phyloP scores from a whole-genome alignment of 116 monocot species.

The Zostera marina region DNA sequence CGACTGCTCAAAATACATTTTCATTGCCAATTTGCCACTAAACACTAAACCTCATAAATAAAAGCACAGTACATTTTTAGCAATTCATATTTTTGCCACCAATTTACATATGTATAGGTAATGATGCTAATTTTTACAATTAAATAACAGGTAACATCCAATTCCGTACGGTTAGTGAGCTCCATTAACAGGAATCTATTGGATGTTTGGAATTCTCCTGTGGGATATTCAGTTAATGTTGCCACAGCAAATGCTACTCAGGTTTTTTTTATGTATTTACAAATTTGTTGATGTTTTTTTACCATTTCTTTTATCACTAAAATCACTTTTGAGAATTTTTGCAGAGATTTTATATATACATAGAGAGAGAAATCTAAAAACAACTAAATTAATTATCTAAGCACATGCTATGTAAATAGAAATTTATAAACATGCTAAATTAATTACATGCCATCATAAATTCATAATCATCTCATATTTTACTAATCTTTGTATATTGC shows the following conservation, averaged over 20 bases:
- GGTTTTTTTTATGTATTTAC: constrained; percentile 19
- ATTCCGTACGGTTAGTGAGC: constrained; percentile 71
- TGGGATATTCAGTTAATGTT: constrained; percentile 92
- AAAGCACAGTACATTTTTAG: background rate
- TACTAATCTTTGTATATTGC: too few species aligned
- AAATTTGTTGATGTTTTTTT: background rate
- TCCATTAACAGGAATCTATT: constrained; percentile 60
- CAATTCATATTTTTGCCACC: background rate
- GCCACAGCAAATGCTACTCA: constrained; percentile 91
- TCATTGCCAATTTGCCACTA: too few species aligned
- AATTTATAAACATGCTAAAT: too few species aligned
- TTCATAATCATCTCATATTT: too few species aligned
- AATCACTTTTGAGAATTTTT: too few species aligned
- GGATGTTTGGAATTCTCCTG: constrained; percentile 75
- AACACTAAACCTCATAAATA: too few species aligned
- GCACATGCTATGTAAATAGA: too few species aligned
- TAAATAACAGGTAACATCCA: constrained; percentile 55
- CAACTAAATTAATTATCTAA: too few species aligned
- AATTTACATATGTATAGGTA: background rate
- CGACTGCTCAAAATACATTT: too few species aligned
- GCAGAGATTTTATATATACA: too few species aligned
- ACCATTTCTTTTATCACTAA: background rate
- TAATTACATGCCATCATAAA: too few species aligned
- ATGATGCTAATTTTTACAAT: background rate
- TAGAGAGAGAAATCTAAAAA: too few species aligned